phyloP scores from a whole-genome alignment of 495 filamentous ascomycete genomes.

The Letharia lupina region DNA sequence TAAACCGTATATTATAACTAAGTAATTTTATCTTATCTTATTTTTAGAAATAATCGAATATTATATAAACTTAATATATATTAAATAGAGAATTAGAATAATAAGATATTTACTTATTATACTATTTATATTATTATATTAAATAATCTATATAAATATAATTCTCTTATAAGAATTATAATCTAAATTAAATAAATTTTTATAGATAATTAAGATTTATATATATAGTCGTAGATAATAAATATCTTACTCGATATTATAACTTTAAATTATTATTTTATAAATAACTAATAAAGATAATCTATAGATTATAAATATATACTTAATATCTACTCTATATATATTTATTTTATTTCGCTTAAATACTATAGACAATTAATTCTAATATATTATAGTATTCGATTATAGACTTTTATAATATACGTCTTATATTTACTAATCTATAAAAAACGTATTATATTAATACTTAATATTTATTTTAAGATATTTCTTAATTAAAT shows the following conservation, averaged over 20 bases:
- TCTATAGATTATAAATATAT: background rate
- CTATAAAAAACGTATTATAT: background rate
- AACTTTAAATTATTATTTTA: background rate
- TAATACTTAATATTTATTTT: background rate
- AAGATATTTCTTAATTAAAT: background rate
- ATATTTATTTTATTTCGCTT: background rate
- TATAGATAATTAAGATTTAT: background rate
- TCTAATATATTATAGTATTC: background rate
- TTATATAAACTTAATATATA: background rate
- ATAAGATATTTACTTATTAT: background rate
- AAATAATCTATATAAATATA: background rate
- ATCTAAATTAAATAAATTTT: background rate
- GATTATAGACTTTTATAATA: background rate
- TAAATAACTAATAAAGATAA: background rate
- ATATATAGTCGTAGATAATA: background rate
- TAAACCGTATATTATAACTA: no score
- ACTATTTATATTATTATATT: background rate
- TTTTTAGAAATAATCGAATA: background rate
- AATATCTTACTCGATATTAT: background rate
- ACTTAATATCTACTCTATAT: background rate
- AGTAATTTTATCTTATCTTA: background rate
- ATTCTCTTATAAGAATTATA: background rate
- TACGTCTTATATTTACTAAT: background rate
- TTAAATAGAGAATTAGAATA: no score
- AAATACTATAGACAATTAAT: background rate